Percentiles rank a stretch among this genome's conserved stretches.
phyloP scores from a whole-genome alignment of 2,329 filamentous ascomycete genomes.

The Aspergillus novofumigatus region DNA sequence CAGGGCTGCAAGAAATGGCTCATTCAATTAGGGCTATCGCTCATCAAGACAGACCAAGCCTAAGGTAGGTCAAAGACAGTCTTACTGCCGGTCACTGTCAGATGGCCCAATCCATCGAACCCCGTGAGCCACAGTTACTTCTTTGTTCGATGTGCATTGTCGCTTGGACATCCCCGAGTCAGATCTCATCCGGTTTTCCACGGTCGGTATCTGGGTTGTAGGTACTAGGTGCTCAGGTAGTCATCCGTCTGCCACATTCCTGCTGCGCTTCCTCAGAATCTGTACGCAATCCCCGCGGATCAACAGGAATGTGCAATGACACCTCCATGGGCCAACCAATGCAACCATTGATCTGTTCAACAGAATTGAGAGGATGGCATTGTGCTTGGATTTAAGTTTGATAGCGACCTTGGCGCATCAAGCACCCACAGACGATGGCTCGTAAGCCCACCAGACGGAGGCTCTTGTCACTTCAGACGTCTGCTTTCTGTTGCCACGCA shows the following conservation, averaged over 20 bases:
- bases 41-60: not conserved
- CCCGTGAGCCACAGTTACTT: not conserved
- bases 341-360: not conserved
- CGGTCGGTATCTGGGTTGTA: not conserved
- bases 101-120: not conserved
- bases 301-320: not conserved
- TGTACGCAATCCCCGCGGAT: not conserved
- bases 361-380: not conserved
- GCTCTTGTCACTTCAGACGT: not conserved
- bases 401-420: not conserved
- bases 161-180: not conserved
- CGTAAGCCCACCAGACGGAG: not conserved
- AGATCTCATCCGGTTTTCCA: not conserved
- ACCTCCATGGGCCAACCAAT: not conserved
- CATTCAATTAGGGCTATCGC: not conserved
- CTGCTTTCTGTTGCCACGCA: not conserved
- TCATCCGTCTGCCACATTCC: not conserved
- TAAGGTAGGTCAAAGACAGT: not conserved
- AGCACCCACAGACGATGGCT: not conserved
- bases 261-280: not conserved
- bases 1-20: not conserved
- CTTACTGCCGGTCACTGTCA: not conserved
- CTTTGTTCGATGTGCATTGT: not conserved
- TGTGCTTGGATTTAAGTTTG: not conserved
- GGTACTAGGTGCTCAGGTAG: not conserved